phyloP scores from a whole-genome alignment of 345 rosid species.

The Syzygium oleosum region DNA sequence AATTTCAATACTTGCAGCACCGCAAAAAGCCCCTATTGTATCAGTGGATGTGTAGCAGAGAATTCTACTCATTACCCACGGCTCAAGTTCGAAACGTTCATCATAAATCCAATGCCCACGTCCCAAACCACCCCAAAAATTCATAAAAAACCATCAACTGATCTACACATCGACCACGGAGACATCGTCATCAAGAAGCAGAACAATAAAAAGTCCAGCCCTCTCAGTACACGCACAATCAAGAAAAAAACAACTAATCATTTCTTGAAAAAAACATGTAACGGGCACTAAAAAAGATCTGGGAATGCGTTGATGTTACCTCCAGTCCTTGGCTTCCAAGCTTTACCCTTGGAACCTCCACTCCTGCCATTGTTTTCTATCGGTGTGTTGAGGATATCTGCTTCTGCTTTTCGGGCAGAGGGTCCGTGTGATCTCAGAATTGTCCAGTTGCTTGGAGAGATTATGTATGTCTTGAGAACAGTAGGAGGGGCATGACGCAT shows the following conservation, averaged over 20 bases:
- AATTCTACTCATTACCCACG: neutral
- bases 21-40: neutral
- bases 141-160: neutral
- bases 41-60: neutral
- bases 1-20: neutral
- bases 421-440: too few relatives aligned
- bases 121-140: neutral
- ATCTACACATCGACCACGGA: neutral
- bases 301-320: neutral
- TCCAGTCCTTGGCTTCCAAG: constrained; percentile 5
- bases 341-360: constrained; percentile 9
- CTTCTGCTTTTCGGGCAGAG: neutral
- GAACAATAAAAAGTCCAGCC: neutral
- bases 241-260: neutral
- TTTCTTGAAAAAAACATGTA: neutral
- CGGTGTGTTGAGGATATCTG: neutral
- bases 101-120: neutral
- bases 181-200: neutral
- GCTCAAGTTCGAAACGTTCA: neutral
- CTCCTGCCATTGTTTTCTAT: constrained; percentile 1
- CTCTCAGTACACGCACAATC: neutral
- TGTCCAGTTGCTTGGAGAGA: too few relatives aligned
- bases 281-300: neutral
- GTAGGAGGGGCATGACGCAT: too few relatives aligned
- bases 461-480: too few relatives aligned